Evolutionary conservation across 495 filamentous ascomycete genomes (phyloP), one percentile per base, ranked within the genome.

Genomic region (Daldinia decipiens): DNA sequence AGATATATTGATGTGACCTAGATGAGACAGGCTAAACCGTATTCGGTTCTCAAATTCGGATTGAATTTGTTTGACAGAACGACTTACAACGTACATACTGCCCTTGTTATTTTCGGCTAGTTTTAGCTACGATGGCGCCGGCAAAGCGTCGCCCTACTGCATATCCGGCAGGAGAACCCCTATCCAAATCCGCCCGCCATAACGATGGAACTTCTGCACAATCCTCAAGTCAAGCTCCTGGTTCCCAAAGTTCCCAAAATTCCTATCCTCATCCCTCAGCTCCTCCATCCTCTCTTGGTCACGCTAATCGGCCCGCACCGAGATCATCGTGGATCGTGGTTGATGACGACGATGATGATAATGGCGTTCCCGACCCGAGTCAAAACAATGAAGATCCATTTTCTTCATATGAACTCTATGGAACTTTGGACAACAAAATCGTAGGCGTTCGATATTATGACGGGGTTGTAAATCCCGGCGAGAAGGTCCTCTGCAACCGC

Each of bases 401-500:
- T 7, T 39, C 62, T 8, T 62, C 58, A 5, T 62, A 24, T 27
- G 70, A 73, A 15, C 45, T 73, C 6, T 73, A 88, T 76, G 79
- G 59, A 51, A 75, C 53, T 11, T 77, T 75, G 68, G 79, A 86
- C 7, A 85, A 82, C 12, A 94, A 94, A 67, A 90, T 95, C 52
- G 94, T 97, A 0, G 94, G 94, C 5, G 84, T 93, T 12, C 85
- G 90, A 56, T 97, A 89, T 77, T 98, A 98, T 78, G 81, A 75
- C 27, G 93, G 93, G 5, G 74, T 87, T 62, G 92, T 91, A 3
- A 92, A 86, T 4, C 56, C 83, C 4, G 91, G 91, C 13, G 94
- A 98, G 75, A 84, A 87, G 63, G 90, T 95, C 1, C 68, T 92
- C 29, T 74, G 91, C 57, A 80, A 77, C 32, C 82, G 94, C 68